phyloP scores from a whole-genome alignment of 106 monocot genomes.

The Triglochin maritima region DNA sequence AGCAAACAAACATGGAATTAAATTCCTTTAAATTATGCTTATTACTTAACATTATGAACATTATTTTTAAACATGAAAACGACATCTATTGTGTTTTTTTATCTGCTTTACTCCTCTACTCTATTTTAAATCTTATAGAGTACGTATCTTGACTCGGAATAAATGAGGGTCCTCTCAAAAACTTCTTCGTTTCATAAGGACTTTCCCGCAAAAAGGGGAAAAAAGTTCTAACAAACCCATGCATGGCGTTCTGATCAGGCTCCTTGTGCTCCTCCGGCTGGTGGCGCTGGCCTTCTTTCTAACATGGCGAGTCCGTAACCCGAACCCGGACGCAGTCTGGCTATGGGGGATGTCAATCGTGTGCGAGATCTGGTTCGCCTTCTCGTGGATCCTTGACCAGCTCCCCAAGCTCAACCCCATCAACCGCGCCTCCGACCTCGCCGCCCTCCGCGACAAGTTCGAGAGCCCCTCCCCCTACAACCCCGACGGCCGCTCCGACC shows the following conservation, averaged over 20 bases:
- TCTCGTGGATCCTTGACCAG: constrained; percentile 87
- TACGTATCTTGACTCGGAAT: too few species aligned
- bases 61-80: too few species aligned
- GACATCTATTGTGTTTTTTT: too few species aligned
- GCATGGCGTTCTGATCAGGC: constrained; percentile 2
- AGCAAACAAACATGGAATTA: too few species aligned
- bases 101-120: too few species aligned
- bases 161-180: too few species aligned
- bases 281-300: constrained; percentile 39
- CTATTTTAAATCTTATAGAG: too few species aligned
- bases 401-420: constrained; percentile 89
- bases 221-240: not conserved
- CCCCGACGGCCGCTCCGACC: constrained; percentile 19
- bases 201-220: too few species aligned
- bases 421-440: constrained; percentile 69
- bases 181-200: too few species aligned
- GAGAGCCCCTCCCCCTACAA: constrained; percentile 10
- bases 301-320: constrained; percentile 58
- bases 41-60: too few species aligned
- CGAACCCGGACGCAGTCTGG: constrained; percentile 84
- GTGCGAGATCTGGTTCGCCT: constrained; percentile 90
- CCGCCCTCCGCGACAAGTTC: constrained; percentile 37
- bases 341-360: constrained; percentile 80
- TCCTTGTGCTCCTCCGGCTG: constrained; percentile 40
- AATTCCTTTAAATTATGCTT: too few species aligned